Conservation (phyloP, 2,329 filamentous ascomycete genomes). For the Aspergillus calidoustus region DNA sequence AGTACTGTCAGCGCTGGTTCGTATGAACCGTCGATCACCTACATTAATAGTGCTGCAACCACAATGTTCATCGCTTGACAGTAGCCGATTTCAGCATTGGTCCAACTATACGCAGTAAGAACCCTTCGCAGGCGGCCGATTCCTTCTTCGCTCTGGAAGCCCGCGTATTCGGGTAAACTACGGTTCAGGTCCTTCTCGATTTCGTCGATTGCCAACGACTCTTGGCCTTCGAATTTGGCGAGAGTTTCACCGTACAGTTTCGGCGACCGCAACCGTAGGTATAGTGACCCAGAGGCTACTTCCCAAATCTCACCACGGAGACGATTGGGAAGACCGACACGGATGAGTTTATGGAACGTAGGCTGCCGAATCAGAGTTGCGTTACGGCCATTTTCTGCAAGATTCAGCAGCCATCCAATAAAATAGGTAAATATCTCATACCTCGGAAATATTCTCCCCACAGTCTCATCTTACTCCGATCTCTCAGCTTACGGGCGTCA, state of each 20-base stretch:
- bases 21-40: conserved; percentile 35
- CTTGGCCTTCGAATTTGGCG: conserved; percentile 77
- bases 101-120: conserved; percentile 97
- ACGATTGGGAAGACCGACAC: conserved; percentile 91
- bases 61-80: conserved; percentile 99
- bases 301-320: conserved; percentile 96
- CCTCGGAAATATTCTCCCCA: conserved; percentile 92
- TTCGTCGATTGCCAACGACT: conserved; percentile 95
- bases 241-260: conserved; percentile 83
- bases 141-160: conserved; percentile 94
- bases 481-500: conserved; percentile 89
- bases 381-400: conserved; percentile 84
- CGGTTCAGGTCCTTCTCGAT: conserved; percentile 98
- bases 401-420: not conserved
- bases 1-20: conserved; percentile 28
- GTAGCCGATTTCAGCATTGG: conserved; percentile 92
- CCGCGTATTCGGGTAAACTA: conserved; percentile 94
- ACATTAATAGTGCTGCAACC: conserved; percentile 93
- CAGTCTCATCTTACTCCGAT: conserved; percentile 94
- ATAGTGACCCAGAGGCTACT: conserved; percentile 87
- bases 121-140: conserved; percentile 88
- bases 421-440: conserved; percentile 25
- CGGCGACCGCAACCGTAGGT: conserved; percentile 83
- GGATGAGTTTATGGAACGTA: conserved; percentile 96
- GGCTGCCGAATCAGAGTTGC: conserved; percentile 90